Percentiles rank a stretch among this genome's conserved stretches.
Evolutionary conservation across 805 yeast genomes (phyloP).

Genomic region (Barnettozyma wickerhamii): DNA sequence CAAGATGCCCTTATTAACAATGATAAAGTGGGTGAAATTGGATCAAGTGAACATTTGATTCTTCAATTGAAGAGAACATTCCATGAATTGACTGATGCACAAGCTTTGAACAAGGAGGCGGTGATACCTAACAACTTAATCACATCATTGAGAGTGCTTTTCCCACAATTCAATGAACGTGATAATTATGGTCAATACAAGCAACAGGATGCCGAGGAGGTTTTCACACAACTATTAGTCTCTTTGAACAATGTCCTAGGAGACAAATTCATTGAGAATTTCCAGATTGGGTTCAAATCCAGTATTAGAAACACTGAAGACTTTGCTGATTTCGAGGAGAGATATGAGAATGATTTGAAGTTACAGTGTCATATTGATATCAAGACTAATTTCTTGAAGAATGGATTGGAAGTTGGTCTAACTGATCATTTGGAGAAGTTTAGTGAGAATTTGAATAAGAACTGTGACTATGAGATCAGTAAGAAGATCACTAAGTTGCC

Average conservation of each 20-base stretch:
- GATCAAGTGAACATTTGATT: conserved; percentile 35
- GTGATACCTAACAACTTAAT: conserved; percentile 69
- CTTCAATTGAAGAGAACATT: conserved; percentile 46
- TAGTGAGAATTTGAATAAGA: conserved; percentile 61
- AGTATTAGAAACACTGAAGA: conserved; percentile 58
- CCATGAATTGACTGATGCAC: conserved; percentile 35
- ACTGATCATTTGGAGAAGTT: conserved; percentile 75
- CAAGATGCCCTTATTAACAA: conserved; percentile 54
- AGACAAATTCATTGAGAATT: conserved; percentile 47
- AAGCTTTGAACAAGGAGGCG: conserved; percentile 22
- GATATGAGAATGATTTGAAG: conserved; percentile 60
- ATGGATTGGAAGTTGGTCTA: conserved; percentile 73
- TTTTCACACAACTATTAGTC: conserved; percentile 72
- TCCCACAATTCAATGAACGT: conserved; percentile 89
- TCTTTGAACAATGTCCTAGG: conserved; percentile 45
- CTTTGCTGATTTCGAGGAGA: conserved; percentile 43
- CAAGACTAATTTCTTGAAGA: conserved; percentile 80
- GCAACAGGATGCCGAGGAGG: conserved; percentile 99
- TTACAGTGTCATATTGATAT: conserved; percentile 86
- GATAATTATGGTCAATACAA: conserved; percentile 67
- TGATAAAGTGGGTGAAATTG: conserved; percentile 35
- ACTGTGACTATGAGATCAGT: conserved; percentile 64
- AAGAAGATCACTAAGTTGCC: conserved; percentile 73
- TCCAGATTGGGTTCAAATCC: conserved; percentile 62
- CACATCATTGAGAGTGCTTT: conserved; percentile 55